Conservation (phyloP, 352 stramenopile species). For the Phytophthora hybrid region DNA sequence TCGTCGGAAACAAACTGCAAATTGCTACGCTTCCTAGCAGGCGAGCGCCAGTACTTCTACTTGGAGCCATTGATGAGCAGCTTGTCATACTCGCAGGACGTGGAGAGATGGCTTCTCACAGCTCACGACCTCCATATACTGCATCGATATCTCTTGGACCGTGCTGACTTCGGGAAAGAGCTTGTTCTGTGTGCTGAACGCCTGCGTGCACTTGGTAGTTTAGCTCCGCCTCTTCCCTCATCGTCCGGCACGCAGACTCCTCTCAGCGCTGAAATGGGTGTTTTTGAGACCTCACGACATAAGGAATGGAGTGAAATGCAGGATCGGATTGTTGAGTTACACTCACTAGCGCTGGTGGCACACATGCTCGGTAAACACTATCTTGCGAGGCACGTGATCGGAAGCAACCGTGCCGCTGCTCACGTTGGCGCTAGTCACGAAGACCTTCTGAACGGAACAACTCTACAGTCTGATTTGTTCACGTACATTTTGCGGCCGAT, state of each 20-base stretch:
- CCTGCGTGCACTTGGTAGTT: slow-evolving; percentile 38
- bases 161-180: slow-evolving; percentile 38
- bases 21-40: slow-evolving; percentile 65
- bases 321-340: slow-evolving; percentile 54
- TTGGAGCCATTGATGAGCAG: slow-evolving; percentile 53
- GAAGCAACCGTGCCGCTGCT: background rate
- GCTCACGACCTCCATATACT: slow-evolving; percentile 51
- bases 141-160: slow-evolving; percentile 42
- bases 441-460: slow-evolving; percentile 52
- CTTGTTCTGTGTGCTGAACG: slow-evolving; percentile 42
- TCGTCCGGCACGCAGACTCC: slow-evolving; percentile 8
- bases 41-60: slow-evolving; percentile 85
- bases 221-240: slow-evolving; percentile 29
- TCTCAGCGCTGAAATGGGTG: slow-evolving; percentile 22
- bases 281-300: slow-evolving; percentile 57
- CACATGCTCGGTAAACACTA: slow-evolving; percentile 74
- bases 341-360: slow-evolving; percentile 63
- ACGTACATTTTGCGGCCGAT: slow-evolving; percentile 84
- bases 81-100: slow-evolving; percentile 22
- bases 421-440: slow-evolving; percentile 16
- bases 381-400: slow-evolving; percentile 37
- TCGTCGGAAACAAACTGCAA: slow-evolving; percentile 68
- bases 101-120: slow-evolving; percentile 49
- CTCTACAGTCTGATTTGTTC: slow-evolving; percentile 74
- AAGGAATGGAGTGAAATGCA: slow-evolving; percentile 68